Evolutionary conservation across 2,329 filamentous ascomycete genomes (phyloP), one percentile per base, ranked within the genome.

Genomic region (Onygenales sp.): DNA sequence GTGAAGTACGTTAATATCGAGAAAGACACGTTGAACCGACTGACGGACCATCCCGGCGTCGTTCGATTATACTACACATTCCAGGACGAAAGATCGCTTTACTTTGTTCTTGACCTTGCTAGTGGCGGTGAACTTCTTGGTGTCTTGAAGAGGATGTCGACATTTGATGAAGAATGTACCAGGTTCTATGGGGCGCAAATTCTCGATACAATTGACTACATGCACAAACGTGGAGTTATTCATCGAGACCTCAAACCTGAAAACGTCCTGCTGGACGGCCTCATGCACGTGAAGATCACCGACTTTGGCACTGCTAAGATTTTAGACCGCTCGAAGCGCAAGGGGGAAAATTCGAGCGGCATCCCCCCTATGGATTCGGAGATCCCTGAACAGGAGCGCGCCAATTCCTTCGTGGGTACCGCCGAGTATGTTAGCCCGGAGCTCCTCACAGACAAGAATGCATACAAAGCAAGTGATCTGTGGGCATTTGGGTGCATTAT

Each of bases 1-100:
- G 95, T 98, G 65, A 98, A 98, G 77, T 98, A 98, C 66, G 93
- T 98, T 71, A 98, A 97, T 71, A 98, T 98, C 63, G 93, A 98
- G 71, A 96, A 96, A 74, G 92, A 98, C 71, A 97, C 93, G 0
- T 77, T 98, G 53, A 98, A 98, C 67, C 85, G 93, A 58, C 77
- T 98, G 54, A 97, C 92, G 3, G 92, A 98, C 58, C 93, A 98
- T 65, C 93, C 93, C 6, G 93, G 93, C 17, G 92, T 98, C 55
- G 91, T 98, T 54, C 87, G 93, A 57, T 78, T 98, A 43, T 98
- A 97, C 71, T 98, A 98, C 71, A 98, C 93, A 1, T 98, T 98
- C 65, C 93, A 98, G 69, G 93, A 98, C 70, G 92, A 97, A 67
- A 82, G 87, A 21, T 97, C 91, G 3, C 77, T 98, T 3, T 98